phyloP scores from a whole-genome alignment of 345 rosid genomes.

The Rhodamnia argentea region DNA sequence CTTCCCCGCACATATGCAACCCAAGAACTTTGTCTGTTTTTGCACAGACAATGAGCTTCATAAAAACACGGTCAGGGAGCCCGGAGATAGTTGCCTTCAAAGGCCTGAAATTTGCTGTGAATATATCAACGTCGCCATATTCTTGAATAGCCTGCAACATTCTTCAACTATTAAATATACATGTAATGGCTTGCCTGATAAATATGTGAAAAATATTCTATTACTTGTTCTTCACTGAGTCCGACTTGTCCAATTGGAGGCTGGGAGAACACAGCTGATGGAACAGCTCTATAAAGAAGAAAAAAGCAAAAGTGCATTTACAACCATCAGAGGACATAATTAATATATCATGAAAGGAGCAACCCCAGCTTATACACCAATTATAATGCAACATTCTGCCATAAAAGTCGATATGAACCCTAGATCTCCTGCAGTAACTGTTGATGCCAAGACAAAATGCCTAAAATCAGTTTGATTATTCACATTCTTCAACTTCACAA shows the following conservation, averaged over 20 bases:
- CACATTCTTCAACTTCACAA: neutral
- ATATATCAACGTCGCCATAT: conserved; percentile 72
- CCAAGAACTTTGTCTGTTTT: conserved; percentile 67
- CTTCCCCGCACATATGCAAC: conserved; percentile 91
- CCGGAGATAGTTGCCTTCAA: conserved; percentile 91
- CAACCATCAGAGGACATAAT: neutral
- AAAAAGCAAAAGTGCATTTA: neutral
- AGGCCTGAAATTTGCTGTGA: conserved; percentile 84
- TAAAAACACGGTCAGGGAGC: conserved; percentile 77
- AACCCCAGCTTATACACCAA: neutral
- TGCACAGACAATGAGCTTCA: conserved; percentile 86
- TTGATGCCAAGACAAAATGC: neutral
- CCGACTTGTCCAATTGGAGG: conserved; percentile 98
- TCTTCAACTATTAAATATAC: conserved; percentile 2
- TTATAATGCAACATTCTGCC: neutral
- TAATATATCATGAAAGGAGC: neutral
- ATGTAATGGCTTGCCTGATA: neutral
- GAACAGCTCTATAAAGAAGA: conserved; percentile 50
- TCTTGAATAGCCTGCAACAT: conserved; percentile 63
- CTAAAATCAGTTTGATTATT: neutral
- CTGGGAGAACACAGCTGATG: conserved; percentile 92
- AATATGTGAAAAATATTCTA: neutral
- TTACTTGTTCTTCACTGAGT: conserved; percentile 85
- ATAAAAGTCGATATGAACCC: neutral
- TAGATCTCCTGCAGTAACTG: neutral